Evolutionary conservation across 169 alveolate genomes (phyloP).

Genomic region (Prorocentrum cordatum): DNA sequence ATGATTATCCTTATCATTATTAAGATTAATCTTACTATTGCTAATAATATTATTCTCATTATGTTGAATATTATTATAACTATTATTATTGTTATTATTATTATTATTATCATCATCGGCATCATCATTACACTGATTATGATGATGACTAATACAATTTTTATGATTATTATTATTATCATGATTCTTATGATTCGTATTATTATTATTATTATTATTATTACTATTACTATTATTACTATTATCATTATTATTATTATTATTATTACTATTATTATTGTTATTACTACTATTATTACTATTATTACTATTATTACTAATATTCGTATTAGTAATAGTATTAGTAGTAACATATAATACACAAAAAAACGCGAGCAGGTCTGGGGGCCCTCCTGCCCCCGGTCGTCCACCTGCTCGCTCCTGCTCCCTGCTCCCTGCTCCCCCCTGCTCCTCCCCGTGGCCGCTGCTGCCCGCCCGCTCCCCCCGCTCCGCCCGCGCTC

Average conservation of each 20-base stretch:
- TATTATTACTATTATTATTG: background rate
- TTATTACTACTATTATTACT: too few relatives aligned
- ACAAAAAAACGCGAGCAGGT: too few relatives aligned
- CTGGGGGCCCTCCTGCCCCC: too few relatives aligned
- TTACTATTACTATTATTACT: background rate
- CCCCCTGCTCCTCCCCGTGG: too few relatives aligned
- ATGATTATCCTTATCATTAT: too few relatives aligned
- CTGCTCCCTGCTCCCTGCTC: too few relatives aligned
- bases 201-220: background rate
- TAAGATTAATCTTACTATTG: background rate
- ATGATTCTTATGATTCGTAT: background rate
- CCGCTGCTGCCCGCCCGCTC: too few relatives aligned
- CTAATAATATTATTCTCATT: background rate
- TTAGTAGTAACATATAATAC: too few relatives aligned
- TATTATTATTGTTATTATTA: background rate
- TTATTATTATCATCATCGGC: background rate
- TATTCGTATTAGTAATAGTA: too few relatives aligned
- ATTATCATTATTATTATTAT: background rate
- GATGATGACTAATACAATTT: background rate
- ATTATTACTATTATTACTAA: too few relatives aligned
- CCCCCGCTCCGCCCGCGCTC: too few relatives aligned
- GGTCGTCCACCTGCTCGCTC: too few relatives aligned
- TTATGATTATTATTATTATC: background rate
- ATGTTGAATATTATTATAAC: background rate
- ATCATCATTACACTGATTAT: background rate